A percentile compares a stretch with the other conserved stretches of the same genome.
Conservation (phyloP, 805 yeast genomes). For the Schwanniomyces sp. region DNA sequence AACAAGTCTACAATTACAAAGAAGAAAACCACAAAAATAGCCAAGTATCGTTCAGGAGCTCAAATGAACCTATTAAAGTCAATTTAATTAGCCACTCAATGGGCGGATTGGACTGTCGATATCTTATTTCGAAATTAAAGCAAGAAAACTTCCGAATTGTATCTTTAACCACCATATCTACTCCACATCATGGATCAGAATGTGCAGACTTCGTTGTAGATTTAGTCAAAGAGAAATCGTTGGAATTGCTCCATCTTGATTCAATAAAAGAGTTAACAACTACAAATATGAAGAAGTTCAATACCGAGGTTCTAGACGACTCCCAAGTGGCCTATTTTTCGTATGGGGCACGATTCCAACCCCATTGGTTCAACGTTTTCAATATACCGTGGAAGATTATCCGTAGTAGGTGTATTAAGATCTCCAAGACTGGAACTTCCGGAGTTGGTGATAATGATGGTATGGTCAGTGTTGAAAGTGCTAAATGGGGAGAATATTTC, state of each 20-base stretch:
- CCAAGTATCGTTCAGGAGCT: constrained; percentile 4
- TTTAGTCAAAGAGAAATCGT: constrained; percentile 18
- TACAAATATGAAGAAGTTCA: constrained; percentile 51
- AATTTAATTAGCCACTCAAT: constrained; percentile 87
- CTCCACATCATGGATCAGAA: constrained; percentile 87
- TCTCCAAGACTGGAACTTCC: background rate
- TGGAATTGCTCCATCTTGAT: constrained; percentile 21
- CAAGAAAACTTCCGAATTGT: constrained; percentile 52
- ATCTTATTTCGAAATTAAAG: constrained; percentile 57
- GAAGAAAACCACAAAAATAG: constrained; percentile 2
- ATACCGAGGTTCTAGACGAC: constrained; percentile 49
- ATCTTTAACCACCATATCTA: constrained; percentile 79
- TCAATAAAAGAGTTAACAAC: constrained; percentile 69
- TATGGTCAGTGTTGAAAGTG: constrained; percentile 71
- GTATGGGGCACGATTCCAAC: constrained; percentile 75
- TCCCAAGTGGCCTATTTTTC: constrained; percentile 73
- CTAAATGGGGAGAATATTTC: constrained; percentile 80
- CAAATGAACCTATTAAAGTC: constrained; percentile 44
- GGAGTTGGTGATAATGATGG: constrained; percentile 72
- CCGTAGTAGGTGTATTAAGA: constrained; percentile 17
- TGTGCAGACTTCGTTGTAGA: constrained; percentile 69
- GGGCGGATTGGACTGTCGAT: constrained; percentile 91
- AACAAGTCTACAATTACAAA: constrained; percentile 8
- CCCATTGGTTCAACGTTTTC: constrained; percentile 62
- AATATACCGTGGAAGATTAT: constrained; percentile 64